Evolutionary conservation across 169 alveolate species (phyloP).

Genomic region (Perkinsus chesapeaki): DNA sequence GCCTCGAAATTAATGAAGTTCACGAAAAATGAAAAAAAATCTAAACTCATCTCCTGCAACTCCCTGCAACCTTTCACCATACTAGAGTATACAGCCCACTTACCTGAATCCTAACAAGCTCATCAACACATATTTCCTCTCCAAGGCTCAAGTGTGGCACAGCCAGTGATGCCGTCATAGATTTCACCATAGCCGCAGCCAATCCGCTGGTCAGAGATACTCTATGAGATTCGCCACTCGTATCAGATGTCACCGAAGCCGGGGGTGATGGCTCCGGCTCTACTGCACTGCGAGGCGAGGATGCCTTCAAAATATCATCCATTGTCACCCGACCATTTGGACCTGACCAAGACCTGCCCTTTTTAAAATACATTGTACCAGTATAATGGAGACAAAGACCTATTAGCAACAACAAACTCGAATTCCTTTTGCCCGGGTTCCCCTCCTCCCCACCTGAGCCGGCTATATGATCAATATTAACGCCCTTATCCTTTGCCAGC

Average conservation of each 20-base stretch:
- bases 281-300: too few species aligned
- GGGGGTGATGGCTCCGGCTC: too few species aligned
- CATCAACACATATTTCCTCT: conserved; percentile 52
- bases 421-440: too few species aligned
- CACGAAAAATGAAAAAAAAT: neutral
- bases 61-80: too few species aligned
- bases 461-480: conserved; percentile 16
- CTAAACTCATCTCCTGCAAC: too few species aligned
- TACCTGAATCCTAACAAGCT: conserved; percentile 36
- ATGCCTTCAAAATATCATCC: conserved; percentile 15
- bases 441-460: neutral
- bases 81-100: conserved; percentile 27
- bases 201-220: neutral
- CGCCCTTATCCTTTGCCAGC: conserved; percentile 33
- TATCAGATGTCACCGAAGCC: neutral
- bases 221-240: neutral
- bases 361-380: too few species aligned
- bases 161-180: conserved; percentile 38
- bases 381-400: too few species aligned
- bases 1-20: too few species aligned
- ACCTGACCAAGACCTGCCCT: too few species aligned
- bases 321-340: conserved; percentile 26
- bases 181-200: conserved; percentile 21
- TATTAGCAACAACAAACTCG: too few species aligned
- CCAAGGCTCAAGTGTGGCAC: conserved; percentile 50